Evolutionary conservation across 169 alveolate genomes (phyloP).

Genomic region (Plasmodium billcollinsi): DNA sequence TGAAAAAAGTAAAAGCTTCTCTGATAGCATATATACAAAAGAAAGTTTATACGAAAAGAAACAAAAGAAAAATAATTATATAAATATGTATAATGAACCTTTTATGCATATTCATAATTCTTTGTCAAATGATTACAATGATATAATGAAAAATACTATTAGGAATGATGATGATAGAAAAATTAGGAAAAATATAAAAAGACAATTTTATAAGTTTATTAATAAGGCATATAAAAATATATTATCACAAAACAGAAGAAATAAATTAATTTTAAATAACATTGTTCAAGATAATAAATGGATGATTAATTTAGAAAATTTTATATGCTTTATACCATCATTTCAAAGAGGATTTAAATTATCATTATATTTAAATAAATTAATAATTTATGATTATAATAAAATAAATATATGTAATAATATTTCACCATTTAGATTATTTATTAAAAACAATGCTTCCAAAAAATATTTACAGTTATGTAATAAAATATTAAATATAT

Average conservation of each 20-base stretch:
- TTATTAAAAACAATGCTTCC: slow-evolving; percentile 23
- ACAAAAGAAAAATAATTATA: slow-evolving; percentile 1
- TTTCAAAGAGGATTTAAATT: slow-evolving; percentile 60
- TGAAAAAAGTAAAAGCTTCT: slow-evolving; percentile 12
- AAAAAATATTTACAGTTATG: slow-evolving; percentile 34
- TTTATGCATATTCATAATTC: slow-evolving; percentile 1
- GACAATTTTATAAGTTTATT: slow-evolving; percentile 34
- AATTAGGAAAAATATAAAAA: slow-evolving; percentile 32
- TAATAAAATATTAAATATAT: slow-evolving; percentile 46
- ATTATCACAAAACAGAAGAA: slow-evolving; percentile 13
- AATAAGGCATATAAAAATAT: slow-evolving; percentile 44
- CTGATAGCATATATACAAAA: slow-evolving; percentile 50
- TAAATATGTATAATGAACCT: no score
- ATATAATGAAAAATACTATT: background rate
- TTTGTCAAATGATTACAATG: background rate
- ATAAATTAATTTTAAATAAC: slow-evolving; percentile 21
- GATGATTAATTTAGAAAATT: slow-evolving; percentile 38
- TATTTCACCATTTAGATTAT: slow-evolving; percentile 50
- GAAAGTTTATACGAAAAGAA: background rate
- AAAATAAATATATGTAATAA: slow-evolving; percentile 66
- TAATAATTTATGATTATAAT: slow-evolving; percentile 64
- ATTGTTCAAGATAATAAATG: slow-evolving; percentile 52
- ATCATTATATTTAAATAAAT: slow-evolving; percentile 31
- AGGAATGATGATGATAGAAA: background rate
- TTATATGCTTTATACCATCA: slow-evolving; percentile 27